Conservation (phyloP, 1,284 basidiomycete genomes). For the Apiotrichum gamsii region DNA sequence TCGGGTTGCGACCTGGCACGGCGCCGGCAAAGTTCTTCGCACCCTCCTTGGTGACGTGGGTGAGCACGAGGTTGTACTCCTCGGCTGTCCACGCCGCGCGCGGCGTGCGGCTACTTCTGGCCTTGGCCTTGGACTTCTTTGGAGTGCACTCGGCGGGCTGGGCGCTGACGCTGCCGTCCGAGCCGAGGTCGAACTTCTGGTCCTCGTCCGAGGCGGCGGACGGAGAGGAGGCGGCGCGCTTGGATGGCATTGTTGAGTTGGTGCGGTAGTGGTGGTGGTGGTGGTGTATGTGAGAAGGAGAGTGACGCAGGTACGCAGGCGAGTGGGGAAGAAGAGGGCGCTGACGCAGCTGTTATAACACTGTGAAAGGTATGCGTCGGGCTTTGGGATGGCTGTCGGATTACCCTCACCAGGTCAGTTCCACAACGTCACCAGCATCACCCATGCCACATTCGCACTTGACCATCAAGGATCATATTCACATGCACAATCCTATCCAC, state of each 20-base stretch:
- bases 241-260: neutral
- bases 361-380: no score
- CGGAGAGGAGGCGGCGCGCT: neutral
- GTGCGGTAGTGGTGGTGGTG: no score
- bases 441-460: no score
- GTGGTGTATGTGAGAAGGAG: no score
- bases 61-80: conserved; percentile 3
- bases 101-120: neutral
- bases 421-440: no score
- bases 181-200: neutral
- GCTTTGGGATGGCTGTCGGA: no score
- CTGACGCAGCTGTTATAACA: no score
- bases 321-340: no score
- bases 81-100: conserved; percentile 1
- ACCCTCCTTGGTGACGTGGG: conserved; percentile 1
- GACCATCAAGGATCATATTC: no score
- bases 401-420: no score
- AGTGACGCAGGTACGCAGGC: no score
- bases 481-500: no score
- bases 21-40: neutral
- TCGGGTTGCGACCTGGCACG: conserved; percentile 4
- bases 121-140: neutral
- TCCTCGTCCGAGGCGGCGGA: neutral
- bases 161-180: neutral
- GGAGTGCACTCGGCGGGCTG: neutral